Percentiles rank a stretch among this genome's conserved stretches.
phyloP scores from a whole-genome alignment of 176 grass and related monocot genomes.

The Oryza punctata region DNA sequence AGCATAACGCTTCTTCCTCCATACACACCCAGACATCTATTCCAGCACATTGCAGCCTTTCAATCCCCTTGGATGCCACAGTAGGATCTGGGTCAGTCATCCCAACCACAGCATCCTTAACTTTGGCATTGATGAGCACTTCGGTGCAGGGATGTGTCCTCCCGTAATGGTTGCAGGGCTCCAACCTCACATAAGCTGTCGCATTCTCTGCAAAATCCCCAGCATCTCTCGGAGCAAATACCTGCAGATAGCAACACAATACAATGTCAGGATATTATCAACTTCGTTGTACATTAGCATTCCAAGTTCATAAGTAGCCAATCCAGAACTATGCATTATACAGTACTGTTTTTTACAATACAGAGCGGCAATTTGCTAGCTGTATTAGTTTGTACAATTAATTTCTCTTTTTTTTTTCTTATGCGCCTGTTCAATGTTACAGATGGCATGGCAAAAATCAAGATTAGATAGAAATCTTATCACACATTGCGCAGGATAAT shows the following conservation, averaged over 20 bases:
- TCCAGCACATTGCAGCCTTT: constrained; percentile 65
- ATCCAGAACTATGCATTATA: too few species aligned
- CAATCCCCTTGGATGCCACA: constrained; percentile 83
- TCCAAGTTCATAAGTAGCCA: too few species aligned
- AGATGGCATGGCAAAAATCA: too few species aligned
- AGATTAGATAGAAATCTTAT: too few species aligned
- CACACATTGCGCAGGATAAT: too few species aligned
- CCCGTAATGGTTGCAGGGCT: constrained; percentile 88
- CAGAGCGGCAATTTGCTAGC: too few species aligned
- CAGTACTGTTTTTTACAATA: too few species aligned
- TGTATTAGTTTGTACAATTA: too few species aligned
- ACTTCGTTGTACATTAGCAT: too few species aligned
- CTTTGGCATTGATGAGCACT: constrained; percentile 67
- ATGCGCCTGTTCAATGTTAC: too few species aligned
- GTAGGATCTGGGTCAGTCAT: constrained; percentile 75
- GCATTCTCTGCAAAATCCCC: constrained; percentile 67
- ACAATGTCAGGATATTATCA: too few species aligned
- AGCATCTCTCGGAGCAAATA: constrained; percentile 86
- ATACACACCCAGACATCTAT: constrained; percentile 64
- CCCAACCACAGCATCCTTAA: constrained; percentile 44
- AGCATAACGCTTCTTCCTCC: constrained; percentile 67
- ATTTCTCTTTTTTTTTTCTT: too few species aligned
- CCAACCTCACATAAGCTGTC: constrained; percentile 82
- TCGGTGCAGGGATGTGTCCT: constrained; percentile 85
- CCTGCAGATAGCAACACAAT: constrained; percentile 42